Conservation (phyloP, 208 protist genomes). For the Wallacemonas sp. region DNA sequence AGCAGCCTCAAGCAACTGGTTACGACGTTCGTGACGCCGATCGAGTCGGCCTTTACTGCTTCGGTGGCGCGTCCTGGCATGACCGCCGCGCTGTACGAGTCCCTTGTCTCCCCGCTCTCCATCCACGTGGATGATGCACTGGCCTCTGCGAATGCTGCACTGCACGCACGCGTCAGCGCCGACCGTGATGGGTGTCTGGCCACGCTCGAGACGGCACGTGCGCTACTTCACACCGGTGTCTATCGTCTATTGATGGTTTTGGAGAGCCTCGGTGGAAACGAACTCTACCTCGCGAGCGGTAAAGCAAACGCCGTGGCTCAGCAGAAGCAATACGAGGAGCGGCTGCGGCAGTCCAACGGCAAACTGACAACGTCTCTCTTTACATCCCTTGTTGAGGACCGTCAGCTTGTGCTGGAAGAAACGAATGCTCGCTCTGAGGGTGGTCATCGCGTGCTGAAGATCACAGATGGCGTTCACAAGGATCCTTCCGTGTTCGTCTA, state of each 20-base stretch:
- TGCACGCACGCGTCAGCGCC: too few species aligned
- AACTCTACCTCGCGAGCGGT: conserved; percentile 53
- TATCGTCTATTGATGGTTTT: conserved; percentile 76
- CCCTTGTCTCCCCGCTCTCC: conserved; percentile 38
- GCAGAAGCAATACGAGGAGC: conserved; percentile 65
- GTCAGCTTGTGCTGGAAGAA: conserved; percentile 62
- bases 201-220: neutral
- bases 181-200: neutral
- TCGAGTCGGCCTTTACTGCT: conserved; percentile 39
- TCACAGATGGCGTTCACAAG: conserved; percentile 36
- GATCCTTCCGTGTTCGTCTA: conserved; percentile 54
- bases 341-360: conserved; percentile 64
- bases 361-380: conserved; percentile 70
- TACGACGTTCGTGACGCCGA: conserved; percentile 10
- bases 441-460: conserved; percentile 66
- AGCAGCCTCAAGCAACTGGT: conserved; percentile 24
- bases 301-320: conserved; percentile 38
- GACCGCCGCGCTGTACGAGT: conserved; percentile 30
- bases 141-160: neutral
- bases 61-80: conserved; percentile 46
- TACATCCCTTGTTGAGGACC: conserved; percentile 66
- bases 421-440: conserved; percentile 54
- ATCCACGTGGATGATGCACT: conserved; percentile 15
- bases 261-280: conserved; percentile 55
- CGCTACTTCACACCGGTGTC: conserved; percentile 48